Percentiles rank a stretch among this genome's conserved stretches.
Evolutionary conservation across 768 basidiomycete genomes (phyloP).

Genomic region (Leccinum barrowsii): DNA sequence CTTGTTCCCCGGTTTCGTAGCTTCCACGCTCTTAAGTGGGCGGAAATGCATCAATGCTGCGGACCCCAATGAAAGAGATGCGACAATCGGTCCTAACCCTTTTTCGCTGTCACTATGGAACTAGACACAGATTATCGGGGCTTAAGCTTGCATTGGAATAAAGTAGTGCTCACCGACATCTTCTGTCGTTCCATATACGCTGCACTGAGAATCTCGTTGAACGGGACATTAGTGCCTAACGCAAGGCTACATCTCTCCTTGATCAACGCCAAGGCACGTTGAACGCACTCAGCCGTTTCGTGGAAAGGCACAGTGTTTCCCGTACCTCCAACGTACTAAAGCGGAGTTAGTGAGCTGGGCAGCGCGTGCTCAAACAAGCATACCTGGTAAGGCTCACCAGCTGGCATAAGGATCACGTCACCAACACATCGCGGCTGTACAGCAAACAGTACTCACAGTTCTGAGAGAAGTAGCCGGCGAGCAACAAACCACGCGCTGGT

Average conservation of each 20-base stretch:
- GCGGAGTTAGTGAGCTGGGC: constrained; percentile 6
- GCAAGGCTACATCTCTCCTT: constrained; percentile 49
- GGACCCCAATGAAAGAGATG: constrained; percentile 74
- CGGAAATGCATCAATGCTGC: constrained; percentile 81
- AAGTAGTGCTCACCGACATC: constrained; percentile 59
- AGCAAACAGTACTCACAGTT: constrained; percentile 53
- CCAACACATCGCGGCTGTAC: neutral
- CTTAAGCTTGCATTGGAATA: neutral
- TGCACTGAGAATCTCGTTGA: constrained; percentile 79
- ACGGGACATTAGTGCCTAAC: constrained; percentile 37
- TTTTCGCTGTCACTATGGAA: constrained; percentile 79
- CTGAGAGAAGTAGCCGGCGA: constrained; percentile 84
- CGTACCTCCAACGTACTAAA: constrained; percentile 74
- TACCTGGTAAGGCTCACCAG: constrained; percentile 80
- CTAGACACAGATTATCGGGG: constrained; percentile 33
- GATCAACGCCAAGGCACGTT: constrained; percentile 56
- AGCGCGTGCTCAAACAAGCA: constrained; percentile 4
- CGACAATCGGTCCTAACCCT: constrained; percentile 69
- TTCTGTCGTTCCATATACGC: constrained; percentile 85
- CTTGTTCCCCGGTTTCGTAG: constrained; percentile 24
- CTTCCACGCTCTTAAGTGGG: constrained; percentile 37
- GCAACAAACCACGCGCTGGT: constrained; percentile 61
- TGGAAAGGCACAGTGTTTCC: constrained; percentile 68
- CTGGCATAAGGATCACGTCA: constrained; percentile 35
- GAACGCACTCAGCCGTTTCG: constrained; percentile 55